phyloP scores from a whole-genome alignment of 441 rosid genomes.

The Corymbia calophylla region DNA sequence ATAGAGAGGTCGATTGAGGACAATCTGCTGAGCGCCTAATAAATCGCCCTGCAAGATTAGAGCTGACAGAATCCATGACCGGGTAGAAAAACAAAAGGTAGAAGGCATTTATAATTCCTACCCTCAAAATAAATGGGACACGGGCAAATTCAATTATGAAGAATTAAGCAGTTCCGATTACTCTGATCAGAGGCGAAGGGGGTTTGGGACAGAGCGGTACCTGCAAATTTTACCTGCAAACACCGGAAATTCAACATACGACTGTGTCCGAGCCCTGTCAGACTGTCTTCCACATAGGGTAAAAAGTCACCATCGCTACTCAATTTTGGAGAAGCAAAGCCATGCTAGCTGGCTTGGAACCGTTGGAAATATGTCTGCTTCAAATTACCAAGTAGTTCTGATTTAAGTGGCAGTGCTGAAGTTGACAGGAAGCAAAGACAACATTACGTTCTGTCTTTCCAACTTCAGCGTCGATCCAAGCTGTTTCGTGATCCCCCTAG shows the following conservation, averaged over 20 bases:
- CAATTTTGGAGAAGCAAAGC: not conserved
- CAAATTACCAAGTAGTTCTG: constrained; percentile 84
- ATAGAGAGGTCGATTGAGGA: too few species aligned
- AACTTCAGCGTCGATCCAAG: constrained; percentile 86
- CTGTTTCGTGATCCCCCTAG: constrained; percentile 83
- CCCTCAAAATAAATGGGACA: too few species aligned
- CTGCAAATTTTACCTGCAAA: not conserved
- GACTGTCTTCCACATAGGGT: not conserved
- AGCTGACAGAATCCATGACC: too few species aligned
- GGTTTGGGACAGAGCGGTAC: not conserved
- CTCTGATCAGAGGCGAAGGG: too few species aligned
- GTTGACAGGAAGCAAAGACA: constrained; percentile 54
- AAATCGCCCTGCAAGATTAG: too few species aligned
- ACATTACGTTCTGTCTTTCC: constrained; percentile 67
- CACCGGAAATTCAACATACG: not conserved
- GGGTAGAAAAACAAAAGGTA: too few species aligned
- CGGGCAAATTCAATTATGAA: too few species aligned
- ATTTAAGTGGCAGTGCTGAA: constrained; percentile 59
- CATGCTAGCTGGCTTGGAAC: constrained; percentile 36
- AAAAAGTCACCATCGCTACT: not conserved
- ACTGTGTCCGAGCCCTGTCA: not conserved
- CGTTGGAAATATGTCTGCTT: constrained; percentile 89
- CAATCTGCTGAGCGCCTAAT: too few species aligned
- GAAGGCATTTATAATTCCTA: too few species aligned
- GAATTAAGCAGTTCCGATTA: too few species aligned